Percentiles rank a stretch among this genome's conserved stretches.
Evolutionary conservation across 331 rosid genomes (phyloP).

Genomic region (Acacia pycnantha): DNA sequence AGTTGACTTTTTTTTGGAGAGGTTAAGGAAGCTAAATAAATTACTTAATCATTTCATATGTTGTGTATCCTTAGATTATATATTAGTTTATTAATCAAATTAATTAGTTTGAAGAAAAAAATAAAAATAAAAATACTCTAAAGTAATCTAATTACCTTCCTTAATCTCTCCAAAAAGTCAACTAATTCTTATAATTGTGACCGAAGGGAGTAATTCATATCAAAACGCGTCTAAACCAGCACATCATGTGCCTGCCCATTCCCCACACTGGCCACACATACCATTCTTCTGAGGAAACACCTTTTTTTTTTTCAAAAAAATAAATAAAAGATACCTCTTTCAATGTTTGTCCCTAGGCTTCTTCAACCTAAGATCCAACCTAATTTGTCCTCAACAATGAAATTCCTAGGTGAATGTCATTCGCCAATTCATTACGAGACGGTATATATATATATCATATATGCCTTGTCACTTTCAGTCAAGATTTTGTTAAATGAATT

Average conservation of each 20-base stretch:
- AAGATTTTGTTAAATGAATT: background rate
- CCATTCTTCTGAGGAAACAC: slow-evolving; percentile 12
- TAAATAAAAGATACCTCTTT: background rate
- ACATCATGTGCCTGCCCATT: slow-evolving; percentile 34
- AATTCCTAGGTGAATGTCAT: background rate
- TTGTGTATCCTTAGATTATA: too few species aligned
- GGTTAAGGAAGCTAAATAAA: too few species aligned
- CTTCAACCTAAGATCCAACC: background rate
- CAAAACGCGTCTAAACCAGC: slow-evolving; percentile 21
- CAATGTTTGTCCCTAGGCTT: background rate
- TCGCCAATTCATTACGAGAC: background rate
- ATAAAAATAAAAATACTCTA: too few species aligned
- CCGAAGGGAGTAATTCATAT: background rate
- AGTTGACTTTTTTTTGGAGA: too few species aligned
- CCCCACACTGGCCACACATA: background rate
- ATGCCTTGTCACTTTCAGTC: background rate
- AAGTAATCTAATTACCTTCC: too few species aligned
- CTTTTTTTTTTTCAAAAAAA: background rate
- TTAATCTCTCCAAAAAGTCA: too few species aligned
- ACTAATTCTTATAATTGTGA: too few species aligned
- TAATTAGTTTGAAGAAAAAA: too few species aligned
- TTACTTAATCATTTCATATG: too few species aligned
- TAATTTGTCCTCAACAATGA: background rate
- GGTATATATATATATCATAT: background rate
- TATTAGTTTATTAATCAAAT: too few species aligned